Base-by-base conservation (phyloP, 208 protist genomes). In the Porcisia deanei region DNA sequence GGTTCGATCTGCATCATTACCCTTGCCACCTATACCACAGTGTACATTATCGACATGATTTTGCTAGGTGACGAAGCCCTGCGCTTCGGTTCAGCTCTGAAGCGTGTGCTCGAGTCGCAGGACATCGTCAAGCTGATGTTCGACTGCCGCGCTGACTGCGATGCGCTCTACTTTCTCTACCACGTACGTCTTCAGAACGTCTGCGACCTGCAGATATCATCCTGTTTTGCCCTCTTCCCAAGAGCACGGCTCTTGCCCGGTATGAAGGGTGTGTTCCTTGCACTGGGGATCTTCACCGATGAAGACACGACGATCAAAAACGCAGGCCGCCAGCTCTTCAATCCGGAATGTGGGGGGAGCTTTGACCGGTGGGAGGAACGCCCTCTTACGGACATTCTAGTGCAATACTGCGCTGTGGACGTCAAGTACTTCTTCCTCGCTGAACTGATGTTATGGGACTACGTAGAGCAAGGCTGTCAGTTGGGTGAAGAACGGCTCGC, bases 341-440 rank as follows among this genome's bases (percentile, higher is more conserved):
- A 92, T 67, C 68, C 79, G 7, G 55, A 78, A 41, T 75, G 72
- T 22, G 88, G 88, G 20, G 88, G 88, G 63, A 82, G 67, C 64
- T 87, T 82, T 34, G 86, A 92, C 25, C 53, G 72, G 34, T 92
- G 88, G 86, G 82, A 85, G 61, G 65, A 80, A 57, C 83, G 88
- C 0, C 88, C 86, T n/a, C 82, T 92, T 34, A 52, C 72, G 41
- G 75, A 76, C 8, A 52, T 89, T 41, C 79, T 92, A n/a, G 41
- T 87, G 34, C 71, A 84, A 68, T 92, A 92, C 82, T 92, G 88
- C 58, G 85, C 84, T 20, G 84, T 92, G 1, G 86, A 90, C 39
- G 88, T 90, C 22, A 86, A 88, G 76, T 86, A 90, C 66, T 92
- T 92, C 69, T 92, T 92, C 58, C 25, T 71, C 25, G 88, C 88